Evolutionary conservation across 345 rosid genomes (phyloP), one percentile per base, ranked within the genome.

Genomic region (Erucastrum elatum): DNA sequence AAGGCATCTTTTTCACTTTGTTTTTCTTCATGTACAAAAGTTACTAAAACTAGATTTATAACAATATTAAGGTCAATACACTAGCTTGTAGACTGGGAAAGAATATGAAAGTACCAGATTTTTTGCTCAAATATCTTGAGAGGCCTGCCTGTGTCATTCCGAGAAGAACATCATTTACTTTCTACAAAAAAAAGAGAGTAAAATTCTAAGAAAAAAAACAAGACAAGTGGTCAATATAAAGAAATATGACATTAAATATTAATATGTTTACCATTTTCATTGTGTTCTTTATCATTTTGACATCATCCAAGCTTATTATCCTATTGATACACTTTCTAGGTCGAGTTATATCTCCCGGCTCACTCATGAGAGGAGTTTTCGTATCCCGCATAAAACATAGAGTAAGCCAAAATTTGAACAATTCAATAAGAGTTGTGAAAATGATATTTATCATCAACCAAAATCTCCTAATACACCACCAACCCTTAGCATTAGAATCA

Each of bases 71-170:
- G 25, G 25, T 16, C 58, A 53, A 49, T 16, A 46, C 56, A 49
- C 17, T 13, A 49, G 17, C 56, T 13, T 4, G 7, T 44, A 44
- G 51, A 44, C 51, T 44, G 51, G 51, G 12, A 44, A 46, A 44
- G 51, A 44, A 12, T 44, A 3, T 44, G n/a, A 46, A 53, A 53
- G 15, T 70, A 89, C 95, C 88, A 60, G 10, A 79, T 83, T 68
- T 87, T 64, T 86, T 68, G 35, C 80, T 71, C 51, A 90, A 75
- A 51, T 88, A 89, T 56, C 70, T 82, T 21, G 94, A 88, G 61
- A 92, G 82, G 59, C 86, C 91, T 37, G 91, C 90, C 53, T 89
- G 88, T 41, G 90, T 87, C n/a, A 86, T 74, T 60, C 92, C 97
- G 55, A 89, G 53, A 21, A 88, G 30, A 55, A 92, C 90, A 76